A percentile compares a stretch with the other conserved stretches of the same genome.
These are phyloP conservation scores for Fragosphaeria purpurea DNA, from an alignment of 2,329 filamentous ascomycete species.

Conservation along the genomic window DNA sequence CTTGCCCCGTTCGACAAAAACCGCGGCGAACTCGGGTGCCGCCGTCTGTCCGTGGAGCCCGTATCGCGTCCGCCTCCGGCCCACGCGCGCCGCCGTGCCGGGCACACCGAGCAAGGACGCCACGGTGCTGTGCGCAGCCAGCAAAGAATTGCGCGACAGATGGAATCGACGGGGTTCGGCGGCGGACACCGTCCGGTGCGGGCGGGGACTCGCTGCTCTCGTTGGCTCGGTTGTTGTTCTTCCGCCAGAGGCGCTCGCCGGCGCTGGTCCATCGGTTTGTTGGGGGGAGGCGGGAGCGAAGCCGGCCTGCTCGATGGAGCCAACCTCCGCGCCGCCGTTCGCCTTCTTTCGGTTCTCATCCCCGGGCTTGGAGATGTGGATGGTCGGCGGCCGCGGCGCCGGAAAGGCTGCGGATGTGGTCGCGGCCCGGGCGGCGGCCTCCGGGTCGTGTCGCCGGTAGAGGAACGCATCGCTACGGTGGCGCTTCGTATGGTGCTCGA, in stretches of 20 bases:
- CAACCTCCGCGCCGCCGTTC: not conserved
- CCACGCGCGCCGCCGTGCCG: slow-evolving; percentile 17
- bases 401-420: slow-evolving; percentile 18
- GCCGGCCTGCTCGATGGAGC: not conserved
- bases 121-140: slow-evolving; percentile 21
- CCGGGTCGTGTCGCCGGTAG: slow-evolving; percentile 41
- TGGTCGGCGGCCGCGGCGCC: slow-evolving; percentile 18
- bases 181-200: not conserved
- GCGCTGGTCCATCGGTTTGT: not conserved
- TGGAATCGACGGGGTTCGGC: slow-evolving; percentile 43
- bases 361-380: slow-evolving; percentile 36
- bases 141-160: slow-evolving; percentile 29
- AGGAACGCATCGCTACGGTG: slow-evolving; percentile 43
- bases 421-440: slow-evolving; percentile 11
- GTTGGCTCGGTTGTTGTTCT: not conserved
- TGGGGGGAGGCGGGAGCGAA: not conserved
- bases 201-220: not conserved
- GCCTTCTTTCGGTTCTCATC: slow-evolving; percentile 16
- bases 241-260: not conserved
- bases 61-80: slow-evolving; percentile 31
- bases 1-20: slow-evolving; percentile 46
- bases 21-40: slow-evolving; percentile 22
- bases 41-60: slow-evolving; percentile 3
- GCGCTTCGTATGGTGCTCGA: slow-evolving; percentile 44
- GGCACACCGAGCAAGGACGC: slow-evolving; percentile 14